phyloP scores from a whole-genome alignment of 345 rosid genomes.

The Nasturtium officinale region DNA sequence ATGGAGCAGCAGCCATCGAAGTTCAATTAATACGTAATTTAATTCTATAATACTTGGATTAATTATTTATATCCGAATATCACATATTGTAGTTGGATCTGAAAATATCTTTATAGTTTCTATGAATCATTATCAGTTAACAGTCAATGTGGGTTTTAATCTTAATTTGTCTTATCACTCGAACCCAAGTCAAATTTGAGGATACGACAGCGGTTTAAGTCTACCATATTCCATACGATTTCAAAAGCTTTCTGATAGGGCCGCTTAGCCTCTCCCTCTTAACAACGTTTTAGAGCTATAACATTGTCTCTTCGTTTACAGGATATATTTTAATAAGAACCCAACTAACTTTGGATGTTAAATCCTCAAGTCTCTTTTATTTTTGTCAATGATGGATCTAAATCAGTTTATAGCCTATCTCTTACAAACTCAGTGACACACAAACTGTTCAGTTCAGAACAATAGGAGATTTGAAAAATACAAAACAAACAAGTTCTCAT shows the following conservation, averaged over 20 bases:
- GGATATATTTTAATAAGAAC: too few species aligned
- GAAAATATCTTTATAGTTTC: not conserved
- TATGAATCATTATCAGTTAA: not conserved
- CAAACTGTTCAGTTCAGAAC: not conserved
- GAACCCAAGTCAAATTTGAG: too few species aligned
- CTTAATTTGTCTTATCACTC: too few species aligned
- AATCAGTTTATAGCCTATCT: not conserved
- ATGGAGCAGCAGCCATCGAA: slow-evolving; percentile 41
- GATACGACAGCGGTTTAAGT: too few species aligned
- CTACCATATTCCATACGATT: too few species aligned
- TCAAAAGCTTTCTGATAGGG: too few species aligned
- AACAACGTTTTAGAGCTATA: too few species aligned
- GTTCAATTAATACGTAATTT: too few species aligned
- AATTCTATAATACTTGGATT: not conserved
- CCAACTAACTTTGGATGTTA: too few species aligned
- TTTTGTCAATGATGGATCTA: not conserved
- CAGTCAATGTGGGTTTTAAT: not conserved
- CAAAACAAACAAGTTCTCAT: not conserved
- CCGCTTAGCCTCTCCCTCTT: too few species aligned
- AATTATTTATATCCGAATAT: not conserved
- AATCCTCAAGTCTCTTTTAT: too few species aligned
- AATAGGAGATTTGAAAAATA: not conserved
- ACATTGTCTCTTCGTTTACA: too few species aligned
- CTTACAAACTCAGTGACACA: not conserved
- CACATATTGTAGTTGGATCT: not conserved